phyloP scores from a whole-genome alignment of 257 asterid species.

The Fraxinus americana region DNA sequence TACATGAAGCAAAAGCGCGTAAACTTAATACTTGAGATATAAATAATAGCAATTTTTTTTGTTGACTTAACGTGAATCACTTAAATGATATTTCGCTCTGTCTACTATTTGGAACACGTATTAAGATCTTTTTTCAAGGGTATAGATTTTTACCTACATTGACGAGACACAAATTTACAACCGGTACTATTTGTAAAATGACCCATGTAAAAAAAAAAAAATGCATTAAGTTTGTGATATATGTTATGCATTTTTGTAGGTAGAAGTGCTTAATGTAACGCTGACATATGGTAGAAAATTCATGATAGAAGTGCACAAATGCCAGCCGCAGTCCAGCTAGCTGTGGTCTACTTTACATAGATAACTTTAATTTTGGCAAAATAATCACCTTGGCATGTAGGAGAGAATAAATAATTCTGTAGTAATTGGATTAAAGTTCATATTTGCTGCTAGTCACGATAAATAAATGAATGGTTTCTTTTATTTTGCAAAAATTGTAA shows the following conservation, averaged over 20 bases:
- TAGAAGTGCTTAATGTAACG: not conserved
- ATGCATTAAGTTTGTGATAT: not conserved
- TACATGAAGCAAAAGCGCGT: no score
- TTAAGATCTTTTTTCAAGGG: not conserved
- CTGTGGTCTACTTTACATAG: no score
- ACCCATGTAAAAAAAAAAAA: not conserved
- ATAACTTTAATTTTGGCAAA: no score
- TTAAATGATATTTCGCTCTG: not conserved
- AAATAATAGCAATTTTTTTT: no score
- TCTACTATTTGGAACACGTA: not conserved
- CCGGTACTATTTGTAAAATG: not conserved
- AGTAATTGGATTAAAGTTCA: not conserved
- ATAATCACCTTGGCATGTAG: not conserved
- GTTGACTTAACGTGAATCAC: no score
- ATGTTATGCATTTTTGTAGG: not conserved
- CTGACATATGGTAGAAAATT: not conserved
- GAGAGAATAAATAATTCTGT: no score
- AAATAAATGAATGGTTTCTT: not conserved
- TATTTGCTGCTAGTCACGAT: not conserved
- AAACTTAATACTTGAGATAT: no score
- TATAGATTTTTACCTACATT: not conserved
- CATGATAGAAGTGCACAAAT: not conserved
- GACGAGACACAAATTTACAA: not conserved
- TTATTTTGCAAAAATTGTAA: conserved; percentile 18
- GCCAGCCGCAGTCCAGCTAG: not conserved